Base-by-base conservation (phyloP, 2,329 filamentous ascomycete genomes). In the Aspergillus hiratsukae region DNA sequence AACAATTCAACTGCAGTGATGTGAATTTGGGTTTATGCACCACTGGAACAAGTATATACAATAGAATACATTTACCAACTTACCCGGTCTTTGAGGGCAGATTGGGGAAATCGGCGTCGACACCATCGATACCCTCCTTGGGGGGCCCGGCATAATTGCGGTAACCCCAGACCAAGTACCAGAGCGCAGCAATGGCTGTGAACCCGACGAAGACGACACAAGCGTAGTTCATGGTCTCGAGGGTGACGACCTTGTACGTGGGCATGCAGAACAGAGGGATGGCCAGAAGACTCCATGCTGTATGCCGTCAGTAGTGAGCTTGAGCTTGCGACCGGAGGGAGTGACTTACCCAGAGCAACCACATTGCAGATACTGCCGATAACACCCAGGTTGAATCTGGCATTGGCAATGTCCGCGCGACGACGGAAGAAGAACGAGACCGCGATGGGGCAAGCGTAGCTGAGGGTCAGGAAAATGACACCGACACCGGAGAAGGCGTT, bases 401-500 rank as follows among this genome's bases (percentile, higher is more conserved):
- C 66, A 11, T 65, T 61, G 46, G 68, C 75, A 54, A 89, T 77
- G 56, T 85, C 81, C 65, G 81, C 78, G 49, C 87, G 83, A 10
- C 85, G 80, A 25, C 80, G 81, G 54, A 84, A 66, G 53, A 69
- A 55, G 63, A 89, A 72, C 53, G 82, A 89, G 58, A 88, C 83
- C 25, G 81, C 79, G 53, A 90, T 86, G 19, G 88, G 87, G 1
- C 79, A 79, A 37, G 84, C 86, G 66, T 90, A 91, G 52, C 86
- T 83, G 41, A 86, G 77, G 0, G 87, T 90, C 1, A 91, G 80
- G 62, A 87, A 90, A 68, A 91, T 90, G 10, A 88, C 91, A 2
- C 88, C 89, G 0, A 90, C 87, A 48, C 88, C 87, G 0, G 88
- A 91, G 71, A 91, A 91, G n/a, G 84, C 86, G 75, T 87, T 88